Conservation (phyloP, 2,329 filamentous ascomycete genomes). For the Claviceps humidiphila region DNA sequence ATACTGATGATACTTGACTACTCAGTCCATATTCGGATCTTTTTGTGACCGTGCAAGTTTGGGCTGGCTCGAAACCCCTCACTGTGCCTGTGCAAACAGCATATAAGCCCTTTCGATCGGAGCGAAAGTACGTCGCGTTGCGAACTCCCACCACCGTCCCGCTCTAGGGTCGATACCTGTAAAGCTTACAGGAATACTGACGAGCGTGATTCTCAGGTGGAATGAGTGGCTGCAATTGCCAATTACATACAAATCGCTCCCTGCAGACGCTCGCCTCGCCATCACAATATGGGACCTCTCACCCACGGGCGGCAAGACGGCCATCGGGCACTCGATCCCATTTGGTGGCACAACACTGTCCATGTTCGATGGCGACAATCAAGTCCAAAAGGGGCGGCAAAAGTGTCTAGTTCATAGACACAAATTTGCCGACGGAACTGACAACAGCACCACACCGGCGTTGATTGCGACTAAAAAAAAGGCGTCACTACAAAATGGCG, state of each 20-base stretch:
- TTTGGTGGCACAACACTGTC: constrained; percentile 89
- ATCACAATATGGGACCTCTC: constrained; percentile 94
- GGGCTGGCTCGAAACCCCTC: constrained; percentile 89
- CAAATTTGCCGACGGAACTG: constrained; percentile 72
- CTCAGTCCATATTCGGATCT: constrained; percentile 69
- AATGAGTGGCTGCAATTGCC: constrained; percentile 93
- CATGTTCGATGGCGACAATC: constrained; percentile 87
- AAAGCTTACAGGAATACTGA: not conserved
- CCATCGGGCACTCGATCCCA: constrained; percentile 66
- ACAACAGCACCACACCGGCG: constrained; percentile 61
- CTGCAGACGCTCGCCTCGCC: constrained; percentile 69
- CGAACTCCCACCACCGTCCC: not conserved
- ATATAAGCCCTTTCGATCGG: constrained; percentile 78
- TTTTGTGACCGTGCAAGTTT: constrained; percentile 84
- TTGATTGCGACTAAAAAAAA: constrained; percentile 45
- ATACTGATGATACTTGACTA: constrained; percentile 30
- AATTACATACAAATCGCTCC: constrained; percentile 69
- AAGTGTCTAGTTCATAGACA: constrained; percentile 79
- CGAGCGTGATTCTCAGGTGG: constrained; percentile 45
- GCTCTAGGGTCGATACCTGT: not conserved
- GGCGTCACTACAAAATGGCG: constrained; percentile 35
- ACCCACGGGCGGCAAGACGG: constrained; percentile 56
- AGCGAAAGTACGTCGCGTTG: constrained; percentile 37
- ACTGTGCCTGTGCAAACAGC: constrained; percentile 85
- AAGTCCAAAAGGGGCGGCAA: constrained; percentile 79